Evolutionary conservation across 805 yeast genomes (phyloP), one percentile per base, ranked within the genome.

Genomic region (Wickerhamomyces bovis): DNA sequence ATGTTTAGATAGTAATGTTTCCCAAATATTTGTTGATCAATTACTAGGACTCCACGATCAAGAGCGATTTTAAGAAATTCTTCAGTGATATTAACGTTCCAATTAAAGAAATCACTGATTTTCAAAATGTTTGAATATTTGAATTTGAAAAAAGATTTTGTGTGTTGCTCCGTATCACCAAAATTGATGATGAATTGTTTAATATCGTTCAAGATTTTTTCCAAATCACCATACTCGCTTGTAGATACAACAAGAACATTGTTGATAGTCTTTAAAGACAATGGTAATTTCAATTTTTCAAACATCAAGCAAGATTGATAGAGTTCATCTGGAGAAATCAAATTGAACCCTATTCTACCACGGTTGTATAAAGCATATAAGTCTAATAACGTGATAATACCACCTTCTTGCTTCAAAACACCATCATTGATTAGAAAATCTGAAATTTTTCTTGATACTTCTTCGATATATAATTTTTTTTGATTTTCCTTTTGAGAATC

Each of bases 381-480:
- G 54, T 85, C 92, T 43, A 77, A 73, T 30, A 84, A 54, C 0
- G 88, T 72, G 13, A 85, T 68, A 18, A 81, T 67, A 2, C 85
- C 87, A 40, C 83, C 82, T 42, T 73, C 74, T 31, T 67, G 69
- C 38, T 67, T 71, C 46, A 81, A 54, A 21, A 81, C 55, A 43
- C 78, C 60, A 49, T 68, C 58, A 51, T 64, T 63, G 10, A 69
- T 65, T 10, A 86, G 67, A 62, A 80, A 89, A 55, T 86, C 96
- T 38, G 88, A 81, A 3, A 92, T 60, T 57, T 88, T 90, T 44
- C 96, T 73, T 0, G 97, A 78, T 16, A 89, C 67, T 56, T 89
- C 96, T 48, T 80, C 78, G 25, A 76, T 65, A 49, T 75, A 77
- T n/a, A 73, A 54, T 19, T 66, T 54, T 52, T 76, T 55, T 44